Conservation (phyloP, 768 basidiomycete species). For the Boletus pseudo-olivaceus region DNA sequence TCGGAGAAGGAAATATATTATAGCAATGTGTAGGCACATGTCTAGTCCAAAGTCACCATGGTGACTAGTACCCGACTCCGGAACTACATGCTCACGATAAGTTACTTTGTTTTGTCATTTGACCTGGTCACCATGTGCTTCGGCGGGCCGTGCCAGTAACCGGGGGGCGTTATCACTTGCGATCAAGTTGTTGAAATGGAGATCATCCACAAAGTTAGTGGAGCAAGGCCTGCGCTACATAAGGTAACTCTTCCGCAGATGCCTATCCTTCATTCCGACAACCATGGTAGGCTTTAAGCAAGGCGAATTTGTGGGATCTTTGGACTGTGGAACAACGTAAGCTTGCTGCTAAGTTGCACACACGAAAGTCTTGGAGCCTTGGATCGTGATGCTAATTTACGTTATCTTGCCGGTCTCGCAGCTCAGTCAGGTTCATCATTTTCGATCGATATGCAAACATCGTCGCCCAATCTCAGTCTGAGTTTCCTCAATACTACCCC, state of each 20-base stretch:
- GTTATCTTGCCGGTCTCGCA: constrained; percentile 28
- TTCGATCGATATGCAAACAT: constrained; percentile 88
- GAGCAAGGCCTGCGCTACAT: neutral
- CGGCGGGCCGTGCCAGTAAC: neutral
- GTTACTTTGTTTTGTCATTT: neutral
- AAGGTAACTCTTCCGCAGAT: constrained; percentile 9
- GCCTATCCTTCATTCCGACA: neutral
- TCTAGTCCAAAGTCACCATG: neutral
- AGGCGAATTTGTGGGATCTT: constrained; percentile 84
- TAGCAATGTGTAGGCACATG: neutral
- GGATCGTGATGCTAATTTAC: neutral
- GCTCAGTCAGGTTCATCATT: constrained; percentile 88
- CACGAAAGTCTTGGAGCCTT: neutral
- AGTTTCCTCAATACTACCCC: constrained; percentile 93
- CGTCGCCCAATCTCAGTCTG: constrained; percentile 83
- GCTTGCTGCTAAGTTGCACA: constrained; percentile 30
- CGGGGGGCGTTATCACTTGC: neutral
- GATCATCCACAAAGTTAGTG: neutral
- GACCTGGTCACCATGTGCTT: neutral
- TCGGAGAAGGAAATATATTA: constrained; percentile 44
- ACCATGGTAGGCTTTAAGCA: constrained; percentile 44
- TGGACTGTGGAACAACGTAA: constrained; percentile 95
- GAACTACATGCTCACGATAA: neutral
- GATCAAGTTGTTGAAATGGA: neutral
- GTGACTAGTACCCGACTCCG: neutral